Evolutionary conservation across 345 rosid species (phyloP), one percentile per base, ranked within the genome.

Genomic region (Clausena lansium): DNA sequence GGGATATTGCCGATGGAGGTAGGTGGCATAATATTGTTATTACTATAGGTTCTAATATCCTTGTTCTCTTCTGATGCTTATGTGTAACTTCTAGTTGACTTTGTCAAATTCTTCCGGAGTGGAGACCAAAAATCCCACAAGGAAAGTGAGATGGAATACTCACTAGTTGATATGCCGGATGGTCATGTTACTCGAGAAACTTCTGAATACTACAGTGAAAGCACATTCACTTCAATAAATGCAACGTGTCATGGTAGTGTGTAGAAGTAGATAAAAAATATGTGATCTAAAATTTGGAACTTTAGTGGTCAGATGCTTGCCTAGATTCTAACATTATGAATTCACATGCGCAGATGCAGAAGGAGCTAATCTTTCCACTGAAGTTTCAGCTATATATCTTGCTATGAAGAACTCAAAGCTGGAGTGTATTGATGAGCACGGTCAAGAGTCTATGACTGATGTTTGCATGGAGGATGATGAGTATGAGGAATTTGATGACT

Each of bases 351-450:
- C 79, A 85, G 97, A 88, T 84, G 73, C 87, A 54, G 86, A 78
- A 67, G 93, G 88, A 52, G 83, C 74, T 39, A 79, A 59, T 71
- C 91, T 92, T 67, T 87, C 94, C 54, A 86, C 97, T 72, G 94
- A 90, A 80, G 98, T 91, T 76, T 94, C 99, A 65, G 93, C 99
- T 35, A 94, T 96, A 85, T 94, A 94, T 86, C 89, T 91, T 82
- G 98, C 99, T 35, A 92, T 96, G 98, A 96, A 91, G 82, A 94
- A 88, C 87, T 92, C 98, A 15, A 92, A 91, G 89, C 91, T 96
- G 82, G 98, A 94, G 84, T 92, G 97, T 78, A 84, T 88, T 63
- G 98, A 96, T 33, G 98, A 96, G 85, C 89, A 85, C 47, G 94
- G 90, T 77, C 98, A 90, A 78, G 98, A 94, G 79, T 81, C 98